Evolutionary conservation across 2,329 filamentous ascomycete genomes (phyloP).

Genomic region (Penicillium sp.): DNA sequence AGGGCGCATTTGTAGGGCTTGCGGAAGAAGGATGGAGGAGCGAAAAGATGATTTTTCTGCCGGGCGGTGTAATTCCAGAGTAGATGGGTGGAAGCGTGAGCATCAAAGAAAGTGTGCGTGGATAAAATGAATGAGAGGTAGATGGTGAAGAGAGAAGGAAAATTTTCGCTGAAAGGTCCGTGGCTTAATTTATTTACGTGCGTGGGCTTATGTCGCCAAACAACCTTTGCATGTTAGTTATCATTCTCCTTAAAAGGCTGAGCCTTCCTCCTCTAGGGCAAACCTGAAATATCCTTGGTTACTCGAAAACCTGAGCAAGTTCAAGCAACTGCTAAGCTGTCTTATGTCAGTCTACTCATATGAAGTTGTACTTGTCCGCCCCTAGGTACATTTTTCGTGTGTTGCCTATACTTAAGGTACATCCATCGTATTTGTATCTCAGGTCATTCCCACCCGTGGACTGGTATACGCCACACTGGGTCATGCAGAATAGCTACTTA

Average conservation of each 20-base stretch:
- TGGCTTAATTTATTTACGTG: background rate
- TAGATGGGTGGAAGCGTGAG: constrained; percentile 1
- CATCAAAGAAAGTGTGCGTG: background rate
- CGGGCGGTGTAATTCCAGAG: background rate
- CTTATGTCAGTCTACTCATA: too few species aligned
- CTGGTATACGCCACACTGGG: too few species aligned
- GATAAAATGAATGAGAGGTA: background rate
- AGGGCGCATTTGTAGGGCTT: constrained; percentile 48
- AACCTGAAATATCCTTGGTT: too few species aligned
- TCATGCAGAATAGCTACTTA: background rate
- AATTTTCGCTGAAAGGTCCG: background rate
- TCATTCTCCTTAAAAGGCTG: too few species aligned
- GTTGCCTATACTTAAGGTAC: background rate
- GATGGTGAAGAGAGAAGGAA: background rate
- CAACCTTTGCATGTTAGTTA: too few species aligned
- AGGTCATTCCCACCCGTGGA: background rate
- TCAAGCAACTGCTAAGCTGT: too few species aligned
- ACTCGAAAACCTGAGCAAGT: too few species aligned
- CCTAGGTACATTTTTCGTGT: background rate
- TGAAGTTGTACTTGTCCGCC: too few species aligned
- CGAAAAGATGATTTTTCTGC: constrained; percentile 25
- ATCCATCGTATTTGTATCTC: background rate
- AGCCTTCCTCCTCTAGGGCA: too few species aligned
- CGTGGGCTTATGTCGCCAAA: background rate
- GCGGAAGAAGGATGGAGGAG: constrained; percentile 19